Percentiles rank a stretch among this genome's conserved stretches.
These are phyloP conservation scores for Aotearoamyces nothofagi DNA, from an alignment of 2,329 filamentous ascomycete species.

Conservation along the genomic window DNA sequence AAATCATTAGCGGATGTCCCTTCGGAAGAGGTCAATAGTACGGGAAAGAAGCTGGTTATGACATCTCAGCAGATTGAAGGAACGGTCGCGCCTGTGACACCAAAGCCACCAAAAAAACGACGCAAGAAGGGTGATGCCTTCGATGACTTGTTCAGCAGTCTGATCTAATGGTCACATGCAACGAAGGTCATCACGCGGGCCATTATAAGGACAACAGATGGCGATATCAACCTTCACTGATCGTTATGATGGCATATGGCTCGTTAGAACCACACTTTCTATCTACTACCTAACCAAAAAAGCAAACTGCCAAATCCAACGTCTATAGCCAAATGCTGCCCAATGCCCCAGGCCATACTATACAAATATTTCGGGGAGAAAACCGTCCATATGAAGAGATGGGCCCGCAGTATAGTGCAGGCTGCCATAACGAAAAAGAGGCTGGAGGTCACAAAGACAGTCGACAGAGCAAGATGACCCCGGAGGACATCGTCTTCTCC, in stretches of 20 bases:
- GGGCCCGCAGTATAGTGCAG: conserved; percentile 69
- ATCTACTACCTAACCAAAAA: conserved; percentile 33
- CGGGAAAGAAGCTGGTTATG: not conserved
- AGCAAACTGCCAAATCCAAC: conserved; percentile 43
- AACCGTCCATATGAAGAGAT: conserved; percentile 97
- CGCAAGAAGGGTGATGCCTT: conserved; percentile 2
- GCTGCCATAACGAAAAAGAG: conserved; percentile 71
- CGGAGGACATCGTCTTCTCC: conserved; percentile 7
- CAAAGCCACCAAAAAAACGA: conserved; percentile 1
- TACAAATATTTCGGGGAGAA: conserved; percentile 96
- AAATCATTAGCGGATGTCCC: no score
- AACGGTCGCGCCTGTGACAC: not conserved
- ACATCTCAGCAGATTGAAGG: not conserved
- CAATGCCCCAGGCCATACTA: conserved; percentile 73
- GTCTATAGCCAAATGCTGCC: conserved; percentile 66
- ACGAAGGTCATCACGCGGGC: not conserved
- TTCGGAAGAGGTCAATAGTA: no score
- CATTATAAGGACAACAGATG: not conserved
- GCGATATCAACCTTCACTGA: not conserved
- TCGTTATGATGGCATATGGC: not conserved
- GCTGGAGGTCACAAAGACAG: conserved; percentile 51
- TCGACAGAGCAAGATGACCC: conserved; percentile 49
- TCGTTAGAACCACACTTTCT: conserved; percentile 6
- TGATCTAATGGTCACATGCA: not conserved
- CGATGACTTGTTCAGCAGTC: conserved; percentile 1